phyloP scores from a whole-genome alignment of 2,329 filamentous ascomycete species.

The Penicillium sp. region DNA sequence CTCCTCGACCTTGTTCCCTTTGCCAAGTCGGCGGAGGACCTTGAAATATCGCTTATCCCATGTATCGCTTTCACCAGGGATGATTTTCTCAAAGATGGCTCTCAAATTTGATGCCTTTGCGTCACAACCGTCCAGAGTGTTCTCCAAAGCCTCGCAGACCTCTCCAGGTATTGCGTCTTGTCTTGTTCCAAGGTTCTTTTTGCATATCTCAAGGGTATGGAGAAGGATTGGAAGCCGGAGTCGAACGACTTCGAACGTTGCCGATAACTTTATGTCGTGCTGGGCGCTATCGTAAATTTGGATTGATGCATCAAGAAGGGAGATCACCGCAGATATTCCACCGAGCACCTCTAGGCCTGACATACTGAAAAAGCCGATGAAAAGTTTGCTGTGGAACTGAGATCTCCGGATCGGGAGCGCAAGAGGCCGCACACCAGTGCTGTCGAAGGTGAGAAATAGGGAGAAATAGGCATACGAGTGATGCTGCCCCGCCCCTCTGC shows the following conservation, averaged over 20 bases:
- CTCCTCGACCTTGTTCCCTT: slow-evolving; percentile 10
- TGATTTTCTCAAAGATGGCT: slow-evolving; percentile 4
- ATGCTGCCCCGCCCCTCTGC: background rate
- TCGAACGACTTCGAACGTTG: slow-evolving; percentile 2
- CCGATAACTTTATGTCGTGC: slow-evolving; percentile 3
- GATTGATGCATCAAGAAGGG: slow-evolving; percentile 1
- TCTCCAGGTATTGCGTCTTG: background rate
- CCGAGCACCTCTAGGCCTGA: slow-evolving; percentile 2
- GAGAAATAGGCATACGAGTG: background rate
- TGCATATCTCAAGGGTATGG: background rate
- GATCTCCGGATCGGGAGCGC: too few species aligned
- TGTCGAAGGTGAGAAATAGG: background rate
- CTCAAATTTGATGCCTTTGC: background rate
- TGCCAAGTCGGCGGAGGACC: slow-evolving; percentile 1
- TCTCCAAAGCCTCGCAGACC: background rate
- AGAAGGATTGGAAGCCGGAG: slow-evolving; percentile 1
- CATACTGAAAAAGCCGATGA: background rate
- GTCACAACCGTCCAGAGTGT: background rate
- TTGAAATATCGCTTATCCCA: slow-evolving; percentile 2
- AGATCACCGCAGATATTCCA: slow-evolving; percentile 1
- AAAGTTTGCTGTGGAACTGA: background rate
- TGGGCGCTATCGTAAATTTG: slow-evolving; percentile 3
- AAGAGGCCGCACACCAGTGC: background rate
- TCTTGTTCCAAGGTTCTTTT: background rate
- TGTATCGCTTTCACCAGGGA: slow-evolving; percentile 5